phyloP scores from a whole-genome alignment of 306 rosid genomes.

The Vicia faba region DNA sequence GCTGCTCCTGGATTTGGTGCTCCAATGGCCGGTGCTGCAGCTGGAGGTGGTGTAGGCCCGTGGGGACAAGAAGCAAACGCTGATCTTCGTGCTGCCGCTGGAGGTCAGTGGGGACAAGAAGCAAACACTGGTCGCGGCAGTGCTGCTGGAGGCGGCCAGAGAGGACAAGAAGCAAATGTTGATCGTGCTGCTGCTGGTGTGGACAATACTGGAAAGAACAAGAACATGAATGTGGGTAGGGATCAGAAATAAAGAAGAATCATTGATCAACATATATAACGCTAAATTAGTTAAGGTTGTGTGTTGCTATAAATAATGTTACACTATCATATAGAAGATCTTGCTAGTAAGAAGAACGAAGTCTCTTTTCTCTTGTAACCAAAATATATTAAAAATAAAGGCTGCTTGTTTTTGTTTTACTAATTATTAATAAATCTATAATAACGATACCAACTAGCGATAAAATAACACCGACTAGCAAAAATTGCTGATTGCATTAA shows the following conservation, averaged over 20 bases:
- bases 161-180: too few relatives aligned
- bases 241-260: slow-evolving; percentile 8
- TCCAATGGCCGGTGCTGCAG: background rate
- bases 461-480: too few relatives aligned
- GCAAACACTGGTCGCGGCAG: background rate
- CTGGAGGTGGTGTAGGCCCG: slow-evolving; percentile 3
- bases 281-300: background rate
- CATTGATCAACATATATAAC: background rate
- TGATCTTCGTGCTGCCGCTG: background rate
- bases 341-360: background rate
- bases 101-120: slow-evolving; percentile 21
- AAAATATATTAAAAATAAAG: too few relatives aligned
- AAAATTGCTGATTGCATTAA: too few relatives aligned
- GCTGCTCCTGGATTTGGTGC: slow-evolving; percentile 6
- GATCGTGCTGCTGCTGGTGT: too few relatives aligned
- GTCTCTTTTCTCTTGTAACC: background rate
- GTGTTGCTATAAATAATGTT: background rate
- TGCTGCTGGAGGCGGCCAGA: background rate
- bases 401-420: too few relatives aligned
- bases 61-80: slow-evolving; percentile 14
- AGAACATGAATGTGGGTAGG: slow-evolving; percentile 7
- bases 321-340: background rate
- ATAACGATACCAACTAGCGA: too few relatives aligned
- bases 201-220: background rate
- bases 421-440: too few relatives aligned